Evolutionary conservation across 345 rosid genomes (phyloP), one percentile per base, ranked within the genome.

Genomic region (Brassica rapa): DNA sequence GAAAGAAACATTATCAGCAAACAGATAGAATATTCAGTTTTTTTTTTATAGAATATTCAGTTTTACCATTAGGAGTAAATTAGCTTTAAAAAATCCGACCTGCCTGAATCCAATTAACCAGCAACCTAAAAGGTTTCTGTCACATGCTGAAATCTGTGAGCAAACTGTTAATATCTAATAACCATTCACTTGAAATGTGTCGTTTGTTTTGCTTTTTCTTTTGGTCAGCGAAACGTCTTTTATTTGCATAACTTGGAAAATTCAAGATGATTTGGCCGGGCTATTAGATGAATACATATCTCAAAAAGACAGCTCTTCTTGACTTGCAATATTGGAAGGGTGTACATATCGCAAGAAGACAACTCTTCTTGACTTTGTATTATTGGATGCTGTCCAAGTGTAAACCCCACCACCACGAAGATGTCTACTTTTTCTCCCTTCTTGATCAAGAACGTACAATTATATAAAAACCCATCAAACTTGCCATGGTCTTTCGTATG

Each of bases 101-200:
- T 71, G 76, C 76, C 76, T 67, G 81, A 78, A 78, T 78, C 81
- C 67, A 78, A 4, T 27, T 27, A 27, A 78, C 76, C 77, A 71
- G 72, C 72, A 67, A 78, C 77, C 81, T 10, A 43, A 43, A 10
- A 10, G 3, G 0, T 43, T 43, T n/a, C 9, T 10, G 51, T 43
- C 51, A 43, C n/a, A 33, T 4, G 10, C 4, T 21, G 29, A 2
- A 16, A 37, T 2, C 1, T 5, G 2, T 10, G 0, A 51, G 57
- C 55, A 46, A 15, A 5, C 1, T 9, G 3, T 64, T 51, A 6
- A 33, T 64, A 16, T 63, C 1, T 15, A 11, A 5, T 3, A 15
- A 46, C 14, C 15, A 46, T 46, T 46, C 5, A 35, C 55, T 14
- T 46, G 55, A 46, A 14, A 43, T 5, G 53, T 43, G 6, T 43